Conservation (phyloP, 192 early-diverging fungal genomes). For the Podila verticillata region DNA sequence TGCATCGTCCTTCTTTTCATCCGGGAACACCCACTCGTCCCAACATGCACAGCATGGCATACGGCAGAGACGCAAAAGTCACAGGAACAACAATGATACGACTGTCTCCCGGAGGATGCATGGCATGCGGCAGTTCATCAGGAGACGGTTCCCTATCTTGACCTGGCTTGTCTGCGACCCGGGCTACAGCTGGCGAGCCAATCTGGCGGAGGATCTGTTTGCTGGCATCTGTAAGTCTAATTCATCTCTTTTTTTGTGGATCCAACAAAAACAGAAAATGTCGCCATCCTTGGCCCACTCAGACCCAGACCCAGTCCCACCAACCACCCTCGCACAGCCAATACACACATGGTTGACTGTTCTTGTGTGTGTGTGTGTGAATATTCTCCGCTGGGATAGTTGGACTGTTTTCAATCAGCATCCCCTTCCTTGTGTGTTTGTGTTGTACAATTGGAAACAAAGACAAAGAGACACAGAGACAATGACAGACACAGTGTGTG, state of each 20-base stretch:
- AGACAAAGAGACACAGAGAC: too few species aligned
- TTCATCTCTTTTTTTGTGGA: neutral
- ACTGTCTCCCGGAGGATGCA: neutral
- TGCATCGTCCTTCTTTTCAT: neutral
- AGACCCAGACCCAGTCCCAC: too few species aligned
- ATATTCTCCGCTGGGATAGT: too few species aligned
- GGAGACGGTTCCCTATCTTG: constrained; percentile 26
- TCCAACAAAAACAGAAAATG: neutral
- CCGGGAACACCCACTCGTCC: neutral
- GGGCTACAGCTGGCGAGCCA: constrained; percentile 38
- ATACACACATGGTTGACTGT: too few species aligned
- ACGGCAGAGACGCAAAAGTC: neutral
- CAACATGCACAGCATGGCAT: neutral
- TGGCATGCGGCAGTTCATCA: neutral
- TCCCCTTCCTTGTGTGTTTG: too few species aligned
- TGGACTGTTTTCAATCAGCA: too few species aligned
- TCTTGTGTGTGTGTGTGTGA: too few species aligned
- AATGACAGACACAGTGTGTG: too few species aligned
- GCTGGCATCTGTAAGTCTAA: constrained; percentile 43
- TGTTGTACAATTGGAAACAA: too few species aligned
- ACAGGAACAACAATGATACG: constrained; percentile 2
- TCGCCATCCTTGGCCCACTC: neutral
- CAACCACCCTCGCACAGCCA: too few species aligned
- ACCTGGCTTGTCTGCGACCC: constrained; percentile 31
- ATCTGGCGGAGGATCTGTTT: constrained; percentile 37